Evolutionary conservation across 768 basidiomycete species (phyloP).

Genomic region (Lactarius tabidus): DNA sequence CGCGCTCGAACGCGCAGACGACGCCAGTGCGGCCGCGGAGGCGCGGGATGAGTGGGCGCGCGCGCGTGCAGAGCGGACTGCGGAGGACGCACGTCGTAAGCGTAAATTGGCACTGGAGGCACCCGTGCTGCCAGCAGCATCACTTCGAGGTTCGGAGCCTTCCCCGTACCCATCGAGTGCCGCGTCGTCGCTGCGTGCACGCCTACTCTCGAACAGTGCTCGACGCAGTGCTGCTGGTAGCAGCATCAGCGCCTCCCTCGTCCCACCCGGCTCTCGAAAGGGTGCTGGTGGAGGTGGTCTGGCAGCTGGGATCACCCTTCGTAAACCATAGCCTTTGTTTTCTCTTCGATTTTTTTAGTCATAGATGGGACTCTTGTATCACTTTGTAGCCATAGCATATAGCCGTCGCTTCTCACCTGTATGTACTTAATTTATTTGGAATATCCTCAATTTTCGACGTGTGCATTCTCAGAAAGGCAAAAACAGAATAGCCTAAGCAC

Average conservation of each 20-base stretch:
- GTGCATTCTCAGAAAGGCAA: not conserved
- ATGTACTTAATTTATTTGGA: not conserved
- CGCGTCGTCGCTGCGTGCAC: slow-evolving; percentile 20
- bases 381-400: slow-evolving; percentile 17
- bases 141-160: slow-evolving; percentile 9
- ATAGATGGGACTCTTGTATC: not conserved
- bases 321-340: slow-evolving; percentile 7
- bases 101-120: slow-evolving; percentile 35
- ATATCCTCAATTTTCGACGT: not conserved
- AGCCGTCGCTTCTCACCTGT: slow-evolving; percentile 2
- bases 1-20: slow-evolving; percentile 60
- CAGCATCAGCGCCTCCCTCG: not conserved
- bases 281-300: not conserved
- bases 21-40: slow-evolving; percentile 46
- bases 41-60: slow-evolving; percentile 63
- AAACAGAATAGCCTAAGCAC: too few relatives aligned
- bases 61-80: slow-evolving; percentile 46
- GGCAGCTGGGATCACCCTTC: slow-evolving; percentile 17
- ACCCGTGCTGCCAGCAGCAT: slow-evolving; percentile 4
- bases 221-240: slow-evolving; percentile 11
- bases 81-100: slow-evolving; percentile 44
- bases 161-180: slow-evolving; percentile 2
- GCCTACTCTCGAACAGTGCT: slow-evolving; percentile 23
- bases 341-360: not conserved
- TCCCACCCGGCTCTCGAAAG: slow-evolving; percentile 3